A percentile compares a stretch with the other conserved stretches of the same genome.
These are phyloP conservation scores for Ceratobasidium papillatum DNA, from an alignment of 1,284 basidiomycete species.

Conservation along the genomic window DNA sequence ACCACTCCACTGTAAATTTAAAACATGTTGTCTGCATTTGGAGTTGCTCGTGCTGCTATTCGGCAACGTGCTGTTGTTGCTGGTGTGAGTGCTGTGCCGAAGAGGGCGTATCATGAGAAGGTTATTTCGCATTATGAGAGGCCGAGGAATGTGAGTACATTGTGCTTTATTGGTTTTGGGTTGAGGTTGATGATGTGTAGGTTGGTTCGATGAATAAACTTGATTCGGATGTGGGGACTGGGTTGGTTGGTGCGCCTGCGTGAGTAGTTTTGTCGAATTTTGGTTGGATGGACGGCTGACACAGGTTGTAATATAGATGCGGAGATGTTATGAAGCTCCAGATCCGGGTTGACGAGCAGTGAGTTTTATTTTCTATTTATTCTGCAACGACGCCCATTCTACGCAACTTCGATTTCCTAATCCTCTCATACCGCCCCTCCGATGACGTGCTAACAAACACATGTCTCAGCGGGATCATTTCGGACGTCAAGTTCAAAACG, in stretches of 20 bases:
- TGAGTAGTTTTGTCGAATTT: slow-evolving; percentile 69
- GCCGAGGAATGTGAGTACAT: slow-evolving; percentile 84
- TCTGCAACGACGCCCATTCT: no score
- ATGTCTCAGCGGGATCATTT: slow-evolving; percentile 75
- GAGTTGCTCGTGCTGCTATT: slow-evolving; percentile 15
- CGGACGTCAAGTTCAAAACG: slow-evolving; percentile 99
- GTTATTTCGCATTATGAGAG: slow-evolving; percentile 96
- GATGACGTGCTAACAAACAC: neutral
- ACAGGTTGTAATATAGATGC: slow-evolving; percentile 60
- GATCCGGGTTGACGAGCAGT: slow-evolving; percentile 93
- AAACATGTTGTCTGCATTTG: slow-evolving; percentile 38
- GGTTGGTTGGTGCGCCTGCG: slow-evolving; percentile 97
- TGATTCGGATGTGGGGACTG: slow-evolving; percentile 93
- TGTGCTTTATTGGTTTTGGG: slow-evolving; percentile 48
- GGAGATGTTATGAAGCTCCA: slow-evolving; percentile 99
- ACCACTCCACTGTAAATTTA: slow-evolving; percentile 23
- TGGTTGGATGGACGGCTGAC: neutral
- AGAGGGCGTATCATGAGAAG: slow-evolving; percentile 87
- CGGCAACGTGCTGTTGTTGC: slow-evolving; percentile 33
- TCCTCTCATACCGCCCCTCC: neutral
- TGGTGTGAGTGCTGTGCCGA: slow-evolving; percentile 48
- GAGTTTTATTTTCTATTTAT: neutral
- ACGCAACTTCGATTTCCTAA: neutral
- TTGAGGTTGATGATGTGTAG: slow-evolving; percentile 70
- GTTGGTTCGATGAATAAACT: slow-evolving; percentile 95